Evolutionary conservation across 371 early-diverging fungal species (phyloP).

Genomic region (Lichtheimia hyalospora): DNA sequence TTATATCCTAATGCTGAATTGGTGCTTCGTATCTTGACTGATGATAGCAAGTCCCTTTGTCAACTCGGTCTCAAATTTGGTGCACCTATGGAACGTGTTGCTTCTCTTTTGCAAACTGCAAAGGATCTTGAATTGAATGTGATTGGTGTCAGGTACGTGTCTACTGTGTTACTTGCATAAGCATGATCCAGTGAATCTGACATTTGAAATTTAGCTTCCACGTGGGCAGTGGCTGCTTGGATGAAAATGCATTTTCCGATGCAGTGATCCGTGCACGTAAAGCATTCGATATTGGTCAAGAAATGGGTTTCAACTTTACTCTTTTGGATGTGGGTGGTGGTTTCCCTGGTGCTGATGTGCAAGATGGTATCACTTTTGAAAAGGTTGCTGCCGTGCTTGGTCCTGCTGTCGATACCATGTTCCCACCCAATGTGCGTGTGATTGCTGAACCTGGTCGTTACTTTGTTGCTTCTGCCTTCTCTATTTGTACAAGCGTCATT

Average conservation of each 20-base stretch:
- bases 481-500: slow-evolving; percentile 88
- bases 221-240: slow-evolving; percentile 94
- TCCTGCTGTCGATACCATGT: slow-evolving; percentile 75
- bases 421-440: slow-evolving; percentile 75
- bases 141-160: slow-evolving; percentile 73
- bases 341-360: slow-evolving; percentile 87
- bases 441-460: slow-evolving; percentile 98
- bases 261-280: slow-evolving; percentile 83
- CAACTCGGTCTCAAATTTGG: slow-evolving; percentile 97
- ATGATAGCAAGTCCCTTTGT: slow-evolving; percentile 92
- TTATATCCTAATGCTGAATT: slow-evolving; percentile 81
- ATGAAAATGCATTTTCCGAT: slow-evolving; percentile 88
- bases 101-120: slow-evolving; percentile 71
- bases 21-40: slow-evolving; percentile 92
- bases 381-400: slow-evolving; percentile 83
- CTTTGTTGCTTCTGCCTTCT: slow-evolving; percentile 93
- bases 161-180: neutral
- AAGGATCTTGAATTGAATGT: slow-evolving; percentile 81
- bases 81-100: slow-evolving; percentile 76
- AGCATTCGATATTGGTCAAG: slow-evolving; percentile 85
- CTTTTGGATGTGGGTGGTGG: slow-evolving; percentile 97
- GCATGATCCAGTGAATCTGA: neutral
- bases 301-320: slow-evolving; percentile 74
- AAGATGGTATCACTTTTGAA: slow-evolving; percentile 78
- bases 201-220: slow-evolving; percentile 68